Percentiles rank a stretch among this genome's conserved stretches.
Evolutionary conservation across 176 grass and related monocot species (phyloP).

Genomic region (Cocos nucifera): DNA sequence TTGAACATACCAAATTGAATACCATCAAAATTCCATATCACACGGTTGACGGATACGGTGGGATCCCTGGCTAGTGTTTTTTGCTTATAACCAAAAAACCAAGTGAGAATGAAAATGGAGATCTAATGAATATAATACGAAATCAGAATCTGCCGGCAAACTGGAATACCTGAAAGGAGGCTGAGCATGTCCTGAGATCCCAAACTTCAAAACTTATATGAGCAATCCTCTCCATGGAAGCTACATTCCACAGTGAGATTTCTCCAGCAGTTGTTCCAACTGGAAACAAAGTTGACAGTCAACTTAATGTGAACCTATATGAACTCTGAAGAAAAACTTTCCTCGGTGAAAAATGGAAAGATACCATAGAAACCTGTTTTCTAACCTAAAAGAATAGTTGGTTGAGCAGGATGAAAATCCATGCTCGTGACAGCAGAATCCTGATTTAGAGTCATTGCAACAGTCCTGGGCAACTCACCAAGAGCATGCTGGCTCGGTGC

Average conservation of each 20-base stretch:
- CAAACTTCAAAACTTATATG: slow-evolving; percentile 13
- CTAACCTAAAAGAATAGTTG: slow-evolving; percentile 25
- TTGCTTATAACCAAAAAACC: not conserved
- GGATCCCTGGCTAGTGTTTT: slow-evolving; percentile 10
- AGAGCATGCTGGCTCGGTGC: not conserved
- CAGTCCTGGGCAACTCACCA: slow-evolving; percentile 22
- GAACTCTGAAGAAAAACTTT: too few relatives aligned
- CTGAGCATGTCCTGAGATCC: slow-evolving; percentile 1
- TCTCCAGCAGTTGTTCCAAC: slow-evolving; percentile 28
- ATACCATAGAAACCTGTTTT: too few relatives aligned
- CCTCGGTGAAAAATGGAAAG: too few relatives aligned
- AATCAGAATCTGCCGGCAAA: not conserved
- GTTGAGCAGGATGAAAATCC: slow-evolving; percentile 28
- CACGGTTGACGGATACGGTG: slow-evolving; percentile 20
- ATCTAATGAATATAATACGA: too few relatives aligned
- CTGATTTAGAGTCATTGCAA: slow-evolving; percentile 13
- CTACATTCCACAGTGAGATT: slow-evolving; percentile 24
- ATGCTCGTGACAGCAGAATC: slow-evolving; percentile 21
- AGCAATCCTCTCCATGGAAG: slow-evolving; percentile 13
- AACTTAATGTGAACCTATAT: too few relatives aligned
- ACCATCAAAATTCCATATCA: slow-evolving; percentile 27
- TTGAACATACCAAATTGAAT: slow-evolving; percentile 17
- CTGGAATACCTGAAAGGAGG: slow-evolving; percentile 11
- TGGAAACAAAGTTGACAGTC: not conserved
- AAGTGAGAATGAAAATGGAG: too few relatives aligned